Evolutionary conservation across 176 grass and related monocot genomes (phyloP).

Genomic region (Avena eriantha): DNA sequence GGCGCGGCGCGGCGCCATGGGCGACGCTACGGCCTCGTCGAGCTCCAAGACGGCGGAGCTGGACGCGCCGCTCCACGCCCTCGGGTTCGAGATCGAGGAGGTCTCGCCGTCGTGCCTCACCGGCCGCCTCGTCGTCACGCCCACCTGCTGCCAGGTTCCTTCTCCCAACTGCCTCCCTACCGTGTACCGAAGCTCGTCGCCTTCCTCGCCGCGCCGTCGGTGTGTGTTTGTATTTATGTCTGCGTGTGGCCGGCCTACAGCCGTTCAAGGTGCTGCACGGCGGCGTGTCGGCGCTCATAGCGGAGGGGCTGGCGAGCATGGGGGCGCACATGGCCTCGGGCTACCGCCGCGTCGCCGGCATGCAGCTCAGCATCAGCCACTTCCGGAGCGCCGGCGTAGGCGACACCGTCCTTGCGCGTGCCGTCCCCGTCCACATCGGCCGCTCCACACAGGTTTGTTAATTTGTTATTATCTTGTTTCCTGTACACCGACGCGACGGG

Average conservation of each 20-base stretch:
- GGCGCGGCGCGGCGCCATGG: neutral
- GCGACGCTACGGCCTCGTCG: neutral
- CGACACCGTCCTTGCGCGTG: conserved; percentile 74
- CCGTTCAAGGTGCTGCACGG: conserved; percentile 98
- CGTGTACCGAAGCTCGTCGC: too few species aligned
- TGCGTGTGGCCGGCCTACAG: conserved; percentile 27
- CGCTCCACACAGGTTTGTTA: conserved; percentile 67
- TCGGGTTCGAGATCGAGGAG: conserved; percentile 74
- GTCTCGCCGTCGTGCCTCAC: conserved; percentile 64
- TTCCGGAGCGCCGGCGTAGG: conserved; percentile 67
- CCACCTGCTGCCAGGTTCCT: conserved; percentile 73
- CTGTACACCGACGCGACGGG: neutral
- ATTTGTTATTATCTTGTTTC: neutral
- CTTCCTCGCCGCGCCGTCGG: neutral
- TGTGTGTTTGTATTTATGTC: neutral
- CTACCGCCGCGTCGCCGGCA: conserved; percentile 71
- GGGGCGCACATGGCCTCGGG: conserved; percentile 92
- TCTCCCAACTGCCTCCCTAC: neutral
- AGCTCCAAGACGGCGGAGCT: conserved; percentile 54
- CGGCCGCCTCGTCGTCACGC: conserved; percentile 65
- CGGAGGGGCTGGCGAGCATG: conserved; percentile 87
- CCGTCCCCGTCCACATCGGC: conserved; percentile 67
- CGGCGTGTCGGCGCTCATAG: conserved; percentile 76
- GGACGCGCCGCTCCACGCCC: conserved; percentile 61
- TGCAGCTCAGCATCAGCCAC: conserved; percentile 96